phyloP scores from a whole-genome alignment of 1,139 yeast species.

The Suhomyces atakaporum region DNA sequence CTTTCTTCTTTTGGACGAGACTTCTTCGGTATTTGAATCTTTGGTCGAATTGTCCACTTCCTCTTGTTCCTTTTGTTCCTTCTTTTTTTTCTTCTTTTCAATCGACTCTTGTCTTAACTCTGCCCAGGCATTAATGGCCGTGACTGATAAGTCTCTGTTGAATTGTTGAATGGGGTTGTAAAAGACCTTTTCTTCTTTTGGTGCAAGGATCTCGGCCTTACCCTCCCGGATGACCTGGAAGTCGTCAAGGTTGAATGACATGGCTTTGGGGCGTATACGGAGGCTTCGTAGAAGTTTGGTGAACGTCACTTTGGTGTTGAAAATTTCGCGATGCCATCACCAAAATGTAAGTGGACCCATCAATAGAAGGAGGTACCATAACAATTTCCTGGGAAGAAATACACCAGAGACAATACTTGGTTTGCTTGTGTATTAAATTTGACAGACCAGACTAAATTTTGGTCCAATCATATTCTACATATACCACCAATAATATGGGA shows the following conservation, averaged over 20 bases:
- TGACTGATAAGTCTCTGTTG: constrained; percentile 85
- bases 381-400: too few species aligned
- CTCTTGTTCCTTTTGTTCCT: constrained; percentile 22
- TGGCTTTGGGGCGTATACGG: background rate
- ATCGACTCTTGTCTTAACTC: constrained; percentile 43
- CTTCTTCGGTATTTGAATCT: constrained; percentile 1
- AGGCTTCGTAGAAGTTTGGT: background rate
- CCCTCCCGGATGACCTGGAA: constrained; percentile 72
- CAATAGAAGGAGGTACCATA: too few species aligned
- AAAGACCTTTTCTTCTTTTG: constrained; percentile 79
- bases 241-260: constrained; percentile 25
- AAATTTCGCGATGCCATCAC: constrained; percentile 8
- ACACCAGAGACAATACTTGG: too few species aligned
- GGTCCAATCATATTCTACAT: too few species aligned
- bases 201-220: constrained; percentile 73
- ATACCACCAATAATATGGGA: too few species aligned
- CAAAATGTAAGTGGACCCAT: too few species aligned
- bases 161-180: constrained; percentile 97
- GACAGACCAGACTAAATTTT: too few species aligned
- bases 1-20: constrained; percentile 4
- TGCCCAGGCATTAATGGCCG: constrained; percentile 86
- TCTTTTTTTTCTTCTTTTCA: constrained; percentile 31
- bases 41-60: constrained; percentile 16
- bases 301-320: constrained; percentile 2
- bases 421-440: too few species aligned